These are phyloP conservation scores for Clathrus columnatus DNA, from an alignment of 768 basidiomycete genomes.

Conservation along the genomic window DNA sequence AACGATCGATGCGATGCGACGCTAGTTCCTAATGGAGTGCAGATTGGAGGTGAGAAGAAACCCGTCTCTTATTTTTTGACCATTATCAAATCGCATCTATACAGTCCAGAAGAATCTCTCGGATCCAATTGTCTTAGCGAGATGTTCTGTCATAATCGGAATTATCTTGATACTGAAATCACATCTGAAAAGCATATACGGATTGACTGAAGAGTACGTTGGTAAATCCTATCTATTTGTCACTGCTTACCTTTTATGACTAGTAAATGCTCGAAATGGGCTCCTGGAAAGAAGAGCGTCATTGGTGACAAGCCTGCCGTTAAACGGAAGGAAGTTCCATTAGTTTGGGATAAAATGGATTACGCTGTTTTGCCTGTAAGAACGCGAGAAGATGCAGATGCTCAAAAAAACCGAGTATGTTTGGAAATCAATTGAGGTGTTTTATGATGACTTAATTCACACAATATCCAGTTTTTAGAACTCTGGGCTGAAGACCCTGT, in stretches of 20 bases:
- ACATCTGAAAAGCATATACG: slow-evolving; percentile 76
- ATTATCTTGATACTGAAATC: slow-evolving; percentile 83
- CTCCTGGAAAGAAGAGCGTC: slow-evolving; percentile 81
- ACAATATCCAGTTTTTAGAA: slow-evolving; percentile 47
- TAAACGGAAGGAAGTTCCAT: slow-evolving; percentile 50
- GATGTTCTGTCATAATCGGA: slow-evolving; percentile 62
- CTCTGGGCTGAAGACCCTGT: slow-evolving; percentile 81
- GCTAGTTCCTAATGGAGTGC: too few relatives aligned
- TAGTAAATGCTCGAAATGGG: slow-evolving; percentile 89
- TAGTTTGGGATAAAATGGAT: slow-evolving; percentile 68
- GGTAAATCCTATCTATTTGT: neutral
- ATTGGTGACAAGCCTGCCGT: slow-evolving; percentile 75
- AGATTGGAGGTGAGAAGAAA: too few relatives aligned
- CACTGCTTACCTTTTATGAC: neutral
- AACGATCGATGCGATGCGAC: too few relatives aligned
- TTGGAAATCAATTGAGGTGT: slow-evolving; percentile 12
- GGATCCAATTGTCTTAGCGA: slow-evolving; percentile 13
- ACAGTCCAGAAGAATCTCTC: neutral
- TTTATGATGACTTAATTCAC: slow-evolving; percentile 10
- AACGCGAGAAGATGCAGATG: slow-evolving; percentile 50
- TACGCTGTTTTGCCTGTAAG: slow-evolving; percentile 53
- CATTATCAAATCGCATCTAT: neutral
- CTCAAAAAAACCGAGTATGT: slow-evolving; percentile 59
- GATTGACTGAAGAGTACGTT: slow-evolving; percentile 82
- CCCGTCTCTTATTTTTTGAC: too few relatives aligned